A percentile compares a stretch with the other conserved stretches of the same genome.
Evolutionary conservation across 2,329 filamentous ascomycete genomes (phyloP).

Genomic region (Aspergillus thermomutatus): DNA sequence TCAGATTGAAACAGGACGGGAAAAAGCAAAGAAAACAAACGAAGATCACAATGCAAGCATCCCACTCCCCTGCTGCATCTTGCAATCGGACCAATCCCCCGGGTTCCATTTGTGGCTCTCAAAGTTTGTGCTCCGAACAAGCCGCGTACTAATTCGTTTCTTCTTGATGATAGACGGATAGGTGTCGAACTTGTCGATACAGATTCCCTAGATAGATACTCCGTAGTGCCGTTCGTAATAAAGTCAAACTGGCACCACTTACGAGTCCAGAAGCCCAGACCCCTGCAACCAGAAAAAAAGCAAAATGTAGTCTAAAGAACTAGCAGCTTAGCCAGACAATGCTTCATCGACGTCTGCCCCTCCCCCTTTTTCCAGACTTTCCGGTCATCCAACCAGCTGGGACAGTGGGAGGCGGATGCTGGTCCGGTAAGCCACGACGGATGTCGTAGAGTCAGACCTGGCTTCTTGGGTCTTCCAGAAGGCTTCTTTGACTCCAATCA

Average conservation of each 20-base stretch:
- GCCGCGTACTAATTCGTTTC: no score
- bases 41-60: not conserved
- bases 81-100: not conserved
- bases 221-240: not conserved
- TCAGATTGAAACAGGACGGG: not conserved
- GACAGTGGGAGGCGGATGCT: constrained; percentile 3
- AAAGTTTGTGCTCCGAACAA: not conserved
- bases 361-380: constrained; percentile 14
- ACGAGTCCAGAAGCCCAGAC: not conserved
- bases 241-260: not conserved
- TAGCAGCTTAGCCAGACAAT: not conserved
- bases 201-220: not conserved
- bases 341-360: not conserved
- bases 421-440: constrained; percentile 4
- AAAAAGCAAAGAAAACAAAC: not conserved
- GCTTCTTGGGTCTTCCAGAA: constrained; percentile 10
- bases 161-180: not conserved
- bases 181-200: not conserved
- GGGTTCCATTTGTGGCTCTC: not conserved
- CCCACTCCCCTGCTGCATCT: not conserved
- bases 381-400: constrained; percentile 3
- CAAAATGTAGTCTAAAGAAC: not conserved
- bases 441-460: constrained; percentile 7
- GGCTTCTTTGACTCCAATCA: constrained; percentile 9
- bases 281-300: not conserved